These are phyloP conservation scores for Xylogone sp. DNA, from an alignment of 2,329 filamentous ascomycete genomes.

Conservation along the genomic window DNA sequence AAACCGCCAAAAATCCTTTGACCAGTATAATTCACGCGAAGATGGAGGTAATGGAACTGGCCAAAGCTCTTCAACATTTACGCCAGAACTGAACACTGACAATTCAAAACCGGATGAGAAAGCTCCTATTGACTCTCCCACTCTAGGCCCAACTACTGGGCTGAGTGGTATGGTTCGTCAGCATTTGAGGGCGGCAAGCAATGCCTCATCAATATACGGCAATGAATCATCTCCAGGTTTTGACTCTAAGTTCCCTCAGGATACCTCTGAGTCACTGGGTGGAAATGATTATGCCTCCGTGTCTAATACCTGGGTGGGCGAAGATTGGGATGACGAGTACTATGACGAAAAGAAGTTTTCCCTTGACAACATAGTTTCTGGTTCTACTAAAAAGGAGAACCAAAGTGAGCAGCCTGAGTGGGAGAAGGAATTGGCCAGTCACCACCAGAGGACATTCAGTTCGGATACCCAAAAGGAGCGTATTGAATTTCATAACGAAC, in stretches of 20 bases:
- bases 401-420: constrained; percentile 15
- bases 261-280: constrained; percentile 24
- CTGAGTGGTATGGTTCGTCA: constrained; percentile 79
- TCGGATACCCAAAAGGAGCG: constrained; percentile 51
- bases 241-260: constrained; percentile 34
- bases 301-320: constrained; percentile 42
- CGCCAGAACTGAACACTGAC: neutral
- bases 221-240: constrained; percentile 36
- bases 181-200: constrained; percentile 79
- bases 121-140: constrained; percentile 63
- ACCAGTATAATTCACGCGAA: neutral
- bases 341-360: constrained; percentile 10
- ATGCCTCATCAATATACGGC: constrained; percentile 74
- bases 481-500: constrained; percentile 69
- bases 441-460: constrained; percentile 44
- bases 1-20: constrained; percentile 12
- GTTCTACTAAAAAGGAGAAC: constrained; percentile 1
- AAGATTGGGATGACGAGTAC: constrained; percentile 24
- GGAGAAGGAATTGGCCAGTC: constrained; percentile 23
- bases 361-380: constrained; percentile 10
- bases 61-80: constrained; percentile 6
- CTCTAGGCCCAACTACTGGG: constrained; percentile 65
- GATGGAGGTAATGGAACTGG: constrained; percentile 22
- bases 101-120: neutral
- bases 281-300: constrained; percentile 29